Conservation (phyloP, 495 filamentous ascomycete genomes). For the Talaromyces ruber region DNA sequence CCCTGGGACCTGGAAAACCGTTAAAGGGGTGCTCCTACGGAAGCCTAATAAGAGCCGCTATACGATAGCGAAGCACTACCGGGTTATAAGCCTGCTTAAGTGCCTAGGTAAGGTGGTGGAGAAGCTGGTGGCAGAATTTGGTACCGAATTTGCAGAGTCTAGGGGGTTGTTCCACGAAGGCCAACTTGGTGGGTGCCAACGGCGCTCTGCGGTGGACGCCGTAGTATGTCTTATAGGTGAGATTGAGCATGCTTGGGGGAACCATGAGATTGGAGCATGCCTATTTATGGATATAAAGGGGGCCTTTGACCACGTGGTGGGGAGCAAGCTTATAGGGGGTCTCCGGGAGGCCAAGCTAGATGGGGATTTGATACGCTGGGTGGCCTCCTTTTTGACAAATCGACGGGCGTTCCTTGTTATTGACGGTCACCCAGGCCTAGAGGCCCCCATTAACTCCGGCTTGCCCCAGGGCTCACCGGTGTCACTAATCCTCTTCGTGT, state of each 20-base stretch:
- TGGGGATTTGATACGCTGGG: neutral
- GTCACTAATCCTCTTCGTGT: constrained; percentile 8
- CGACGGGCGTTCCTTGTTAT: neutral
- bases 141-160: neutral
- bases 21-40: neutral
- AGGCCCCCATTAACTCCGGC: neutral
- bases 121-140: neutral
- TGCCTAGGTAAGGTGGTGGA: neutral
- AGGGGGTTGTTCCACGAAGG: neutral
- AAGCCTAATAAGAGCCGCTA: neutral
- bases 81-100: neutral
- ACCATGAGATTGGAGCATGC: neutral
- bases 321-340: neutral
- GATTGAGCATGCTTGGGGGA: neutral
- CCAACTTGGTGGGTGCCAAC: neutral
- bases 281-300: neutral
- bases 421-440: neutral
- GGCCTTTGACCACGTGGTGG: neutral
- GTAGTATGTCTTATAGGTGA: neutral
- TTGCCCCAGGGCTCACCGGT: constrained; percentile 10
- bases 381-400: neutral
- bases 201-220: neutral
- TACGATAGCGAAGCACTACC: neutral
- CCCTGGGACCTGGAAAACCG: neutral
- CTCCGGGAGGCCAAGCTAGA: neutral